Evolutionary conservation across 2,329 filamentous ascomycete genomes (phyloP).

Genomic region (Teratosphaeria destructans): DNA sequence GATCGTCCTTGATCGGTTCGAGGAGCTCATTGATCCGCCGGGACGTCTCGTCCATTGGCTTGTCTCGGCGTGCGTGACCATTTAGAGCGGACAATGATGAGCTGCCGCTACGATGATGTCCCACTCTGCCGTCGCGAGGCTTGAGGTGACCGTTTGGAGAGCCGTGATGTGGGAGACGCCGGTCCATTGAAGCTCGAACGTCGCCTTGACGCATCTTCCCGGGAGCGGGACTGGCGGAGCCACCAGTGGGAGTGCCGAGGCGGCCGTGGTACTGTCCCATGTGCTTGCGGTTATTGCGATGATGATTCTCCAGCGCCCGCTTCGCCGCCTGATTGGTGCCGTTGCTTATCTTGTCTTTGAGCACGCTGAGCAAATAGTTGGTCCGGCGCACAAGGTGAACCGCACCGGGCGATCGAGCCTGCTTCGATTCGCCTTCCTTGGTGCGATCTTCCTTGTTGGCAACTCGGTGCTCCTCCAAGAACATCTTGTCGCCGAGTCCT

Average conservation of each 20-base stretch:
- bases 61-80: constrained; percentile 23
- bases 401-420: constrained; percentile 85
- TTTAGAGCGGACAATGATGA: constrained; percentile 19
- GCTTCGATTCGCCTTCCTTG: constrained; percentile 59
- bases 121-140: constrained; percentile 32
- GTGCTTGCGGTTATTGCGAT: constrained; percentile 84
- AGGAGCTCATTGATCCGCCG: constrained; percentile 43
- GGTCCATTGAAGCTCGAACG: constrained; percentile 27
- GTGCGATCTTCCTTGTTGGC: constrained; percentile 91
- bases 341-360: constrained; percentile 66
- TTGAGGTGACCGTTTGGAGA: constrained; percentile 34
- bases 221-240: constrained; percentile 63
- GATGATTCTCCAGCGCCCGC: constrained; percentile 79
- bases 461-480: constrained; percentile 94
- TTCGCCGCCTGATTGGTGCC: constrained; percentile 62
- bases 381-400: constrained; percentile 91
- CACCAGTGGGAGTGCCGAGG: constrained; percentile 46
- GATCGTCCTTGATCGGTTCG: constrained; percentile 50
- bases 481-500: constrained; percentile 80
- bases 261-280: constrained; percentile 45
- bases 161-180: constrained; percentile 19
- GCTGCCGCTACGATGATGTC: constrained; percentile 36
- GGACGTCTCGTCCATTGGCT: constrained; percentile 34
- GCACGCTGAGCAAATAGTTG: constrained; percentile 89
- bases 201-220: constrained; percentile 25